Conservation (phyloP, 352 stramenopile species). For the Pythium angustatum region DNA sequence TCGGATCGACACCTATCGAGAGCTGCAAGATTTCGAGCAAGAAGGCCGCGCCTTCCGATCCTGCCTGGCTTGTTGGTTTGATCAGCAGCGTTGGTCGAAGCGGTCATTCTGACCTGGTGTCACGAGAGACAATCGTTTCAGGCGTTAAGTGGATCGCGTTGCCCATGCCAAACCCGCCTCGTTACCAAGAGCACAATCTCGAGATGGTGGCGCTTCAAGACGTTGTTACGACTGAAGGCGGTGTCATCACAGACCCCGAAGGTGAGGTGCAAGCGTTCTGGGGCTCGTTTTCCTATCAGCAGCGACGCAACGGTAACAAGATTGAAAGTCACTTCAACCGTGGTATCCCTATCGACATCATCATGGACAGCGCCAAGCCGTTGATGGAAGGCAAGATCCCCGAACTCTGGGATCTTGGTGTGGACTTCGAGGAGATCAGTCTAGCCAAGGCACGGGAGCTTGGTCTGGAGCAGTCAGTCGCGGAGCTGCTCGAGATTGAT, state of each 20-base stretch:
- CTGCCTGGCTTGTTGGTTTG: constrained; percentile 83
- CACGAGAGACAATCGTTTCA: constrained; percentile 82
- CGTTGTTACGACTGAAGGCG: constrained; percentile 78
- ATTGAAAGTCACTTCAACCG: constrained; percentile 88
- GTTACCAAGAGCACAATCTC: constrained; percentile 88
- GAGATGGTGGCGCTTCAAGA: constrained; percentile 88
- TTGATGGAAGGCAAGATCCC: constrained; percentile 71
- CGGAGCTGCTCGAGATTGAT: constrained; percentile 74
- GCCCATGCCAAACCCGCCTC: constrained; percentile 77
- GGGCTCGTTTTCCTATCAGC: constrained; percentile 88
- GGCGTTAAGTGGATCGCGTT: constrained; percentile 86
- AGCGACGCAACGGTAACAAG: constrained; percentile 67
- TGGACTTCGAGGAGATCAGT: constrained; percentile 88
- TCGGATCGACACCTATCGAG: constrained; percentile 80
- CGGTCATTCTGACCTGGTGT: constrained; percentile 82
- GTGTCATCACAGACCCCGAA: constrained; percentile 69
- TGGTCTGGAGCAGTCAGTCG: constrained; percentile 76
- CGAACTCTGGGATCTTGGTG: constrained; percentile 77
- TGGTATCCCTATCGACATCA: constrained; percentile 84
- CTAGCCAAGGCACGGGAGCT: constrained; percentile 89
- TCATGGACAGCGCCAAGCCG: constrained; percentile 83
- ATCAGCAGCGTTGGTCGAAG: constrained; percentile 82
- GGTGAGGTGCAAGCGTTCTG: constrained; percentile 83
- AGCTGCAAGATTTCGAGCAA: constrained; percentile 72
- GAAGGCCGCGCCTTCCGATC: constrained; percentile 65